These are phyloP conservation scores for Lipomyces oligophaga DNA, from an alignment of 805 yeast species.

Conservation along the genomic window DNA sequence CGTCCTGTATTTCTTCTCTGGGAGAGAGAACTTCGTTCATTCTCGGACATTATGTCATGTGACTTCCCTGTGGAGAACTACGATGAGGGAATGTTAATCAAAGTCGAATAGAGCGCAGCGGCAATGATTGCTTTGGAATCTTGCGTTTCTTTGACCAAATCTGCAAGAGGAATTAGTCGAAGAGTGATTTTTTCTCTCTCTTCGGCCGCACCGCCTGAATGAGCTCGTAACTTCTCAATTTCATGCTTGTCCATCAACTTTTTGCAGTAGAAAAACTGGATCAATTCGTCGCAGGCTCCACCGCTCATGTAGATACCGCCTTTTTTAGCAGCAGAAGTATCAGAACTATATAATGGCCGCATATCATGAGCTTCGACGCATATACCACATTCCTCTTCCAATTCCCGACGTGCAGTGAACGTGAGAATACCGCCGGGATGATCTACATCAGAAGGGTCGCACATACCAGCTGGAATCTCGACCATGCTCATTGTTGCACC, in stretches of 20 bases:
- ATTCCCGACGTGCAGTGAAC: slow-evolving; percentile 33
- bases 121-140: slow-evolving; percentile 23
- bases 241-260: slow-evolving; percentile 15
- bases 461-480: slow-evolving; percentile 36
- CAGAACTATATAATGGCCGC: slow-evolving; percentile 16
- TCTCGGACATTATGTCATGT: too few relatives aligned
- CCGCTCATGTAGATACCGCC: slow-evolving; percentile 28
- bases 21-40: too few relatives aligned
- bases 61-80: too few relatives aligned
- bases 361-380: slow-evolving; percentile 25
- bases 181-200: slow-evolving; percentile 22
- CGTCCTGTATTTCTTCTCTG: too few relatives aligned
- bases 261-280: slow-evolving; percentile 23
- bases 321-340: neutral
- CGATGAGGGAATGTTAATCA: too few relatives aligned
- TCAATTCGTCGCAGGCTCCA: slow-evolving; percentile 29
- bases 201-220: slow-evolving; percentile 18
- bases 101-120: slow-evolving; percentile 5
- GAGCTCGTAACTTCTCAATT: slow-evolving; percentile 13
- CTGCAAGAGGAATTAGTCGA: slow-evolving; percentile 9
- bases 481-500: slow-evolving; percentile 26
- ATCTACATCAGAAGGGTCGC: slow-evolving; percentile 22
- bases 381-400: slow-evolving; percentile 34
- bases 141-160: slow-evolving; percentile 16
- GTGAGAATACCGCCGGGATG: slow-evolving; percentile 24